These are phyloP conservation scores for Exophiala viscosa DNA, from an alignment of 2,329 filamentous ascomycete genomes.

Conservation along the genomic window DNA sequence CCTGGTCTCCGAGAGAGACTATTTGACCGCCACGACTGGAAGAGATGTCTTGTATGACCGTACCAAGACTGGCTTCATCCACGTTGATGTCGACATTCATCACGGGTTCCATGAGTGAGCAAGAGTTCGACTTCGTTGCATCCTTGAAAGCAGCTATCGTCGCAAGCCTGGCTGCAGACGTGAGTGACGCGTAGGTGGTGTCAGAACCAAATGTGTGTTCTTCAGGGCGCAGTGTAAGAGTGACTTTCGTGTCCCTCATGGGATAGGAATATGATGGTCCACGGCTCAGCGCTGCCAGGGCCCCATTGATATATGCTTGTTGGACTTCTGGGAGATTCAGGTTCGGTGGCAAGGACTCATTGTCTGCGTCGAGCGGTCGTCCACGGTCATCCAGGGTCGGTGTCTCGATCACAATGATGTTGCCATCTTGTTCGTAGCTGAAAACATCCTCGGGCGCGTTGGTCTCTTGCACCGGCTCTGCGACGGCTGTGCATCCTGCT, in stretches of 20 bases:
- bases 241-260: conserved; percentile 70
- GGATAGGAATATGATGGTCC: conserved; percentile 79
- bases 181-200: conserved; percentile 64
- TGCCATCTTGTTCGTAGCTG: conserved; percentile 59
- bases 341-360: conserved; percentile 53
- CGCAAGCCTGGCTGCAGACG: conserved; percentile 64
- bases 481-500: conserved; percentile 66
- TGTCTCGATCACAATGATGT: conserved; percentile 59
- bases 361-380: conserved; percentile 38
- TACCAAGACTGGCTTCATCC: conserved; percentile 74
- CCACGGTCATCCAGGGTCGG: conserved; percentile 45
- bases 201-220: conserved; percentile 64
- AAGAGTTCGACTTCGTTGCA: conserved; percentile 51
- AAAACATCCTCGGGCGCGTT: conserved; percentile 25
- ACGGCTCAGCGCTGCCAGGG: conserved; percentile 75
- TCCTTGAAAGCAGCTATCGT: conserved; percentile 66
- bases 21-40: conserved; percentile 70
- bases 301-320: conserved; percentile 68
- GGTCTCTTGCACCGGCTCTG: conserved; percentile 55
- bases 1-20: conserved; percentile 62
- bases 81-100: conserved; percentile 87
- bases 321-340: conserved; percentile 49
- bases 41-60: conserved; percentile 77
- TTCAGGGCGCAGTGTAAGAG: conserved; percentile 62
- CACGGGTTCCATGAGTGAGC: conserved; percentile 82